Evolutionary conservation across 352 stramenopile genomes (phyloP).

Genomic region (Pythium phragmitis): DNA sequence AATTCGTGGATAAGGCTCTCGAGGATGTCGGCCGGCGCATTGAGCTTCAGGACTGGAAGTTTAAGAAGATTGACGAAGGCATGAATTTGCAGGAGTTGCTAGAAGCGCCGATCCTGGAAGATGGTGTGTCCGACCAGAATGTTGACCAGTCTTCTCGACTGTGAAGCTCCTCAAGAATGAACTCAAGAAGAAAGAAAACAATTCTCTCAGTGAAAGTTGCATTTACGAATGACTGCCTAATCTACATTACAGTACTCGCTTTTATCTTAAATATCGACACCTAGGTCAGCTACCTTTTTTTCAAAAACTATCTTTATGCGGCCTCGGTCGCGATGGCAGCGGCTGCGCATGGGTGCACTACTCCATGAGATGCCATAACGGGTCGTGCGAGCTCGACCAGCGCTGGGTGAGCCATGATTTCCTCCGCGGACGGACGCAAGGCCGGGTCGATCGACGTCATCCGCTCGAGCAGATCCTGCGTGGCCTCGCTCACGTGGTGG

Average conservation of each 20-base stretch:
- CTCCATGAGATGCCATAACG: neutral
- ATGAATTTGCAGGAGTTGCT: slow-evolving; percentile 21
- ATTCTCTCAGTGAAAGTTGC: slow-evolving; percentile 1
- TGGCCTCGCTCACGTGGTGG: slow-evolving; percentile 38
- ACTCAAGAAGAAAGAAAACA: neutral
- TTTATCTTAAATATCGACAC: slow-evolving; percentile 14
- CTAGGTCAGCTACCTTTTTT: neutral
- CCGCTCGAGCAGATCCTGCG: slow-evolving; percentile 68
- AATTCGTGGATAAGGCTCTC: slow-evolving; percentile 55
- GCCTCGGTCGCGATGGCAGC: slow-evolving; percentile 7
- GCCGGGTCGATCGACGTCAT: slow-evolving; percentile 70
- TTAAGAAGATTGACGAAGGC: slow-evolving; percentile 50
- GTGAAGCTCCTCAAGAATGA: neutral
- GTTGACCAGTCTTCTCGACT: neutral
- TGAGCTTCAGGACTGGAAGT: slow-evolving; percentile 78
- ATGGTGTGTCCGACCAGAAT: slow-evolving; percentile 8
- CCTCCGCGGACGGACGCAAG: slow-evolving; percentile 53
- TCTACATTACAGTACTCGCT: slow-evolving; percentile 13
- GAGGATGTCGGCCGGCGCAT: slow-evolving; percentile 77
- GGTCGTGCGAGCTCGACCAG: slow-evolving; percentile 23
- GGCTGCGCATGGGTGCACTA: slow-evolving; percentile 10
- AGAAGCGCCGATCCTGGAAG: neutral
- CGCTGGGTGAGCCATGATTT: slow-evolving; percentile 68
- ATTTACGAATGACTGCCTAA: slow-evolving; percentile 6
- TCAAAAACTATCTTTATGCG: slow-evolving; percentile 9